Conservation (phyloP, 1,284 basidiomycete species). For the Cutaneotrichosporon daszewskae region DNA sequence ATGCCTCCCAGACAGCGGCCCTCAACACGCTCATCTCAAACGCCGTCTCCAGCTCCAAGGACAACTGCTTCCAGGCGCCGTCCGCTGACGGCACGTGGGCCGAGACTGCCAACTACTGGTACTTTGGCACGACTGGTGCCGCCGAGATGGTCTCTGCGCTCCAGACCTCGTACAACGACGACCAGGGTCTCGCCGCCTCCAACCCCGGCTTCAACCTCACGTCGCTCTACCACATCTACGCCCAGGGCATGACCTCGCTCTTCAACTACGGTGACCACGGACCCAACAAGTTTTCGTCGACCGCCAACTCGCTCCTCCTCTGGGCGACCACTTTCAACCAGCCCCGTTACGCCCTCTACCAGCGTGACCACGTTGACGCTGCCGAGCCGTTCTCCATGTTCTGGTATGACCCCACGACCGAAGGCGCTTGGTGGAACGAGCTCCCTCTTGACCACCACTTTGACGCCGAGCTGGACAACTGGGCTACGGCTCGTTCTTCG, state of each 20-base stretch:
- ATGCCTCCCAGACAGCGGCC: conserved; percentile 48
- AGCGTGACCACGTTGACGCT: conserved; percentile 85
- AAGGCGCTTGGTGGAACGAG: conserved; percentile 88
- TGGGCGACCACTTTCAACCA: conserved; percentile 63
- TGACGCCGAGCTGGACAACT: conserved; percentile 62
- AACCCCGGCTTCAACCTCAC: conserved; percentile 71
- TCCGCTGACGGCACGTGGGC: conserved; percentile 84
- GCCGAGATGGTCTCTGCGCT: conserved; percentile 87
- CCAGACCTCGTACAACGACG: conserved; percentile 75
- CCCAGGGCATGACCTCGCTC: conserved; percentile 72
- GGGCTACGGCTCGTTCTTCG: conserved; percentile 83
- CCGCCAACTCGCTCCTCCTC: conserved; percentile 54
- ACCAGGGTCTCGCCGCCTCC: conserved; percentile 60
- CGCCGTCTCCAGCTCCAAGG: conserved; percentile 31
- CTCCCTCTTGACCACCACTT: conserved; percentile 78
- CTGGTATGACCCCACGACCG: conserved; percentile 82
- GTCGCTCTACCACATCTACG: conserved; percentile 86
- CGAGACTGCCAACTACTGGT: conserved; percentile 95
- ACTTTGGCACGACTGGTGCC: conserved; percentile 86
- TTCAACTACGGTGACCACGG: conserved; percentile 93
- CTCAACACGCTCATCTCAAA: conserved; percentile 1
- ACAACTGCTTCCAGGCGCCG: conserved; percentile 66
- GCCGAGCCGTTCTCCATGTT: conserved; percentile 94
- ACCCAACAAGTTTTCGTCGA: conserved; percentile 73
- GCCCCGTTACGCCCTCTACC: conserved; percentile 76